A percentile compares a stretch with the other conserved stretches of the same genome.
Evolutionary conservation across 2,329 filamentous ascomycete genomes (phyloP).

Genomic region (Phyllosticta capitalensis): DNA sequence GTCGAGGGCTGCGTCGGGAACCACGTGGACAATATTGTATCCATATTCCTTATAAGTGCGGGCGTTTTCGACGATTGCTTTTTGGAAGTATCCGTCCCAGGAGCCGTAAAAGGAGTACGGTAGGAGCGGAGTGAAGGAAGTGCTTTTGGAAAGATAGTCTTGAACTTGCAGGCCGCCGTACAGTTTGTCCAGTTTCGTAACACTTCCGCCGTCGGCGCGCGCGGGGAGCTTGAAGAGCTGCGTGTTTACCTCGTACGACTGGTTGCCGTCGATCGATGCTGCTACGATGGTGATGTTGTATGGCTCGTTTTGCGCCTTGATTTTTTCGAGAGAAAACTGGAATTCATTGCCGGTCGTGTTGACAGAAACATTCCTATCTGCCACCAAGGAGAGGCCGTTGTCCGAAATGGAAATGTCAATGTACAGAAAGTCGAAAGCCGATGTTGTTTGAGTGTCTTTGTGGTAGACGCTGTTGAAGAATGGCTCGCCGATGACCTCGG

Average conservation of each 20-base stretch:
- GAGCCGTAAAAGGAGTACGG: slow-evolving; percentile 39
- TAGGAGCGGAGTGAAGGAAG: slow-evolving; percentile 31
- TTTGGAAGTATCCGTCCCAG: slow-evolving; percentile 28
- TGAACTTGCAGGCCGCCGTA: slow-evolving; percentile 35
- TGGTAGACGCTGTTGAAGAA: slow-evolving; percentile 15
- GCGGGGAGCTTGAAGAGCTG: slow-evolving; percentile 33
- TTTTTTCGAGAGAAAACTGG: slow-evolving; percentile 24
- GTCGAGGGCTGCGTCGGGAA: slow-evolving; percentile 28
- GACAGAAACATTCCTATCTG: slow-evolving; percentile 21
- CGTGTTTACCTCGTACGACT: slow-evolving; percentile 28
- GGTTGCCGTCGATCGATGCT: slow-evolving; percentile 20
- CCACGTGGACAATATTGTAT: slow-evolving; percentile 40
- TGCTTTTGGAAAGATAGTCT: slow-evolving; percentile 15
- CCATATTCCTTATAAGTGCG: slow-evolving; percentile 18
- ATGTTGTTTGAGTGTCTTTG: slow-evolving; percentile 8
- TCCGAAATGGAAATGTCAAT: slow-evolving; percentile 19
- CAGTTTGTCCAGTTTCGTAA: slow-evolving; percentile 39
- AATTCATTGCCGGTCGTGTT: slow-evolving; percentile 30
- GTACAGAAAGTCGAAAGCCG: slow-evolving; percentile 19
- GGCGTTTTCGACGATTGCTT: slow-evolving; percentile 6
- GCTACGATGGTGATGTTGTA: slow-evolving; percentile 31
- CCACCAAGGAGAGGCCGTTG: slow-evolving; percentile 18
- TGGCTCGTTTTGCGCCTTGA: slow-evolving; percentile 24
- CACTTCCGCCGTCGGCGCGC: slow-evolving; percentile 34
- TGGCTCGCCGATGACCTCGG: slow-evolving; percentile 40